phyloP scores from a whole-genome alignment of 441 rosid genomes.

The Corymbia calophylla region DNA sequence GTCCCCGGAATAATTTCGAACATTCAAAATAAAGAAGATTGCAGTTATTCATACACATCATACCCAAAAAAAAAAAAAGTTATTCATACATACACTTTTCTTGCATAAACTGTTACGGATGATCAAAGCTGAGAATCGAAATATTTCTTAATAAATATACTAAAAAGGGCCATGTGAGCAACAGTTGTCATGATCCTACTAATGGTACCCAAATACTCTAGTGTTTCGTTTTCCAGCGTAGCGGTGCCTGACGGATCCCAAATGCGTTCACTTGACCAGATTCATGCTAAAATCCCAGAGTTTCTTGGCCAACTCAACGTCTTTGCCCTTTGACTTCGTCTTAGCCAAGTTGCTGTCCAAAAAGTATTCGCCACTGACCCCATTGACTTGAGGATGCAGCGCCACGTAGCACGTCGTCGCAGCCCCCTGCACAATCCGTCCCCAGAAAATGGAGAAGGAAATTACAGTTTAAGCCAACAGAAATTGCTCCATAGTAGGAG shows the following conservation, averaged over 20 bases:
- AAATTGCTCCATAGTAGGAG: neutral
- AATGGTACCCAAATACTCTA: neutral
- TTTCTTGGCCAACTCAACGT: neutral
- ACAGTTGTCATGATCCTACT: neutral
- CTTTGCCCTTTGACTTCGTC: neutral
- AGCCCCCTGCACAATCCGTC: neutral
- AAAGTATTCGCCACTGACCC: neutral
- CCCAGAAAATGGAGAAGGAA: neutral
- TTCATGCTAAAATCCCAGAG: slow-evolving; percentile 5
- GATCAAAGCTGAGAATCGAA: neutral
- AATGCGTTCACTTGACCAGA: neutral
- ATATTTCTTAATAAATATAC: no score
- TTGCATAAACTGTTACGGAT: neutral
- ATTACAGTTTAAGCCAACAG: neutral
- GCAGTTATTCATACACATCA: neutral
- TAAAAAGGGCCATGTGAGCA: neutral
- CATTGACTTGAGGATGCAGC: slow-evolving; percentile 1
- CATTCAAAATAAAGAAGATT: neutral
- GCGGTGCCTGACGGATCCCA: neutral
- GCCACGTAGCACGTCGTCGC: neutral
- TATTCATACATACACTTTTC: neutral
- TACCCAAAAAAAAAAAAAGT: neutral
- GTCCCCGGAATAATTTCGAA: neutral
- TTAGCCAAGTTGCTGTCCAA: neutral
- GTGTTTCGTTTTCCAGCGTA: neutral